Evolutionary conservation across 805 yeast species (phyloP), one percentile per base, ranked within the genome.

Genomic region (Kazachstania taianensis): DNA sequence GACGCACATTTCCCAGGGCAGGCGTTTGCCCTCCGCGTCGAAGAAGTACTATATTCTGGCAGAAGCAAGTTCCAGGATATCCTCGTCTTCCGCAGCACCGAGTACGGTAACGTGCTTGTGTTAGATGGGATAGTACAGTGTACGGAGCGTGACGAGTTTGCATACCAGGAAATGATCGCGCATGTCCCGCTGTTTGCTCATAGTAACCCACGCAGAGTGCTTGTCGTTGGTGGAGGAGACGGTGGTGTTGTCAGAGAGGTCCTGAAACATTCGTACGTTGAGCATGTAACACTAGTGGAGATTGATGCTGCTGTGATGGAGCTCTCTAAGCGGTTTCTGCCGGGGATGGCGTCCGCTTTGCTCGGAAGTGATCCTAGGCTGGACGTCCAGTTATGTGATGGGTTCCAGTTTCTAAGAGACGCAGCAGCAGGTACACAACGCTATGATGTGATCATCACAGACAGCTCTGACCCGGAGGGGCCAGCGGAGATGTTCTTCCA

Each of bases 191-290:
- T 87, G 39, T 75, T 78, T 72, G 63, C 83, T 8, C 96, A 86
- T 61, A 73, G 74, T 3, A 51, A 66, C 28, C 96, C 96, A 2
- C 72, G 72, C 47, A 71, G 69, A 37, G 94, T 85, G 7, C 69
- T 86, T 35, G 92, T 86, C 20, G 82, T 86, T 49, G 96, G 96
- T 19, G 96, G 96, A 18, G 96, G 96, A 29, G 96, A 86, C 57
- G 94, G 96, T 44, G 96, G 96, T 42, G 95, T 86, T 15, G 63
- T 87, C 25, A 71, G 96, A 50, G 96, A 86, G 57, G 78, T 83
- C 13, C 74, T 84, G 31, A 87, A 86, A 61, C 89, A 81, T 52
- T 65, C 69, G 5, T 64, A 69, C 30, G 70, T 78, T 4, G 78
- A 80, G 45, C 59, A 63, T 32, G 80, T 82, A 12, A 78, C 81